Base-by-base conservation (phyloP, 805 yeast species). In the Yarrowia hollandica region DNA sequence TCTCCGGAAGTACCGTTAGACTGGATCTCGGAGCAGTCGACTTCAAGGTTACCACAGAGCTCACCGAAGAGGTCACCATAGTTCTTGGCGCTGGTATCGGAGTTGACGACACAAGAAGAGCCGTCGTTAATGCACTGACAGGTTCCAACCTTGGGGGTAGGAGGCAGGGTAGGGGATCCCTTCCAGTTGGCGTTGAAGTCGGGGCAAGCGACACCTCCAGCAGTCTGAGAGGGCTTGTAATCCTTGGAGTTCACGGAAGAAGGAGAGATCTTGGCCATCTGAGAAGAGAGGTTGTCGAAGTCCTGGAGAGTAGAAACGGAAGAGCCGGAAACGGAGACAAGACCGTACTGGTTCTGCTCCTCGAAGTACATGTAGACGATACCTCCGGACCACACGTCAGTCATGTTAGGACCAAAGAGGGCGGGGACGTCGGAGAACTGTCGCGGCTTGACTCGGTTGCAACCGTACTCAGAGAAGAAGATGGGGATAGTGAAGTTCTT, bases 301-400 rank as follows among this genome's bases (percentile, higher is more conserved):
- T 87, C 94, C 5, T 68, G 74, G 66, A 85, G 69, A 6, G 91
- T 86, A 21, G 77, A 73, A 58, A 86, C 90, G 12, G 68, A 62
- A 52, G 64, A 66, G 67, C 74, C 79, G 41, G 74, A 73, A 50
- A 86, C 74, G 28, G 84, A 68, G 22, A 89, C 95, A 62, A 89
- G 79, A 62, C 96, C 96, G 70, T 88, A 89, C 65, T 87, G 72
- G 74, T 90, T 90, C 46, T 74, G 84, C 74, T 89, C 96, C 77
- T 90, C 83, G 71, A 85, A 87, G 76, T 88, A 89, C 94, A 88
- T 88, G 79, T 90, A 89, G 58, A 88, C 92, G 66, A 89, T 87
- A 73, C 96, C 96, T 70, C 96, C 96, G 38, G 95, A 88, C 94
- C 95, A 90, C 56, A 89, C 91, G 67, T 82, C 87, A 50, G 94